Base-by-base conservation (phyloP, 176 grass and related monocot genomes). In the Sorghum bicolor region DNA sequence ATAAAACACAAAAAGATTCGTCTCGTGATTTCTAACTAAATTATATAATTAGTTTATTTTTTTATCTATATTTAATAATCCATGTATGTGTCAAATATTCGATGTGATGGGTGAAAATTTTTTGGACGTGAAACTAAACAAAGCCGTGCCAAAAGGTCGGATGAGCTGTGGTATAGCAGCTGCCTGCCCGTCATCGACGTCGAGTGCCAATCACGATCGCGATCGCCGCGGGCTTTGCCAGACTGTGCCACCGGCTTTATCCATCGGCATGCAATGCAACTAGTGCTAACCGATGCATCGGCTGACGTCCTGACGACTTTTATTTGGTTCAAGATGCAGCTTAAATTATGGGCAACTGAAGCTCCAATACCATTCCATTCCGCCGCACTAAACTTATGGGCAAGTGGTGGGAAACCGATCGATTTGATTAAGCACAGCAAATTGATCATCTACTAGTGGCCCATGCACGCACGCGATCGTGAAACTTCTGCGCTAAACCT, bases 401-500 rank as follows among this genome's bases (percentile, higher is more conserved):
- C 33, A 70, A 45, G 38, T 28, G 39, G 66, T 5, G 22, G 22
- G 48, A 6, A 7, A 20, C 17, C 48, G 48, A 52, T 20, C 17
- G 53, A n/a, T 57, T 57, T n/a, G 20, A 57, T 57, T 57, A n/a
- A 57, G 53, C 53, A 57, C 15, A 6, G 1, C 48, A 24, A 24
- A 57, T 55, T 55, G 5, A 55, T 22, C 4, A 55, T 22, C 4
- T 47, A 14, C 50, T 9, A 58, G 53, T 58, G 53, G 53, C 53
- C 22, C 53, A 22, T 9, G 2, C 19, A 55, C 19, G 50, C 48
- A 22, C 15, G 36, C 52, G 17, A n/a, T 10, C 67, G 80, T 82
- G 80, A 73, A 73, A 62, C 68, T 33, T 62, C 67, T 41, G 82
- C 45, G 5, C 74, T 62, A 79, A 71, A 79, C 53, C 10, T 26